phyloP scores from a whole-genome alignment of 208 protist genomes.

The Wallacemonas collosoma region DNA sequence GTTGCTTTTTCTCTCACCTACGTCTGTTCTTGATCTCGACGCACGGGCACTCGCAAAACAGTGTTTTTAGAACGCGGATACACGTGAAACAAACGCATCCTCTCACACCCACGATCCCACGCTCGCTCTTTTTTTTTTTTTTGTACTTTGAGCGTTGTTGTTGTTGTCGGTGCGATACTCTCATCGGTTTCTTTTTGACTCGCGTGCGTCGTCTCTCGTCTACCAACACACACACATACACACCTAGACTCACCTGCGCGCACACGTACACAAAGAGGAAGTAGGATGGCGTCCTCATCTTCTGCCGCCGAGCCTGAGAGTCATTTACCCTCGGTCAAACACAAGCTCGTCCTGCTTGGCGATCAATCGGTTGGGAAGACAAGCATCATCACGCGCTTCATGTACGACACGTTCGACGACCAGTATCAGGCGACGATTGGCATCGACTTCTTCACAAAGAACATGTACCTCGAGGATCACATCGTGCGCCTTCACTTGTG shows the following conservation, averaged over 20 bases:
- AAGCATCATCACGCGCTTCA: conserved; percentile 98
- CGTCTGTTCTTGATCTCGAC: no score
- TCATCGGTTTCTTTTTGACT: background rate
- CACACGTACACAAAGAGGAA: no score
- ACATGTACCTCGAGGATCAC: conserved; percentile 95
- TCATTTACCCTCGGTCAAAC: conserved; percentile 71
- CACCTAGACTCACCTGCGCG: background rate
- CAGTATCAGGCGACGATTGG: conserved; percentile 97
- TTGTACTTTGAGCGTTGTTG: no score
- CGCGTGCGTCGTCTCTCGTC: background rate
- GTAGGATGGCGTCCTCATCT: conserved; percentile 1
- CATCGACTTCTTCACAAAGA: conserved; percentile 99
- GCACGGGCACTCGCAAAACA: no score
- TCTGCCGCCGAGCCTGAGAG: background rate
- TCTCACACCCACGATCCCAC: background rate
- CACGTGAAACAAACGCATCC: no score
- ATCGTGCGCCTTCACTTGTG: conserved; percentile 95
- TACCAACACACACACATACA: background rate
- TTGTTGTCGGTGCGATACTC: background rate
- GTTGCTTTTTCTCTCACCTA: background rate
- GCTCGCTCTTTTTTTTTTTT: conserved; percentile 8
- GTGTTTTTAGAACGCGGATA: no score
- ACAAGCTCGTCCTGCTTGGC: conserved; percentile 98
- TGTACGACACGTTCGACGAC: conserved; percentile 97
- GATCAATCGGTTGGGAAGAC: conserved; percentile 98